Evolutionary conservation across 306 rosid genomes (phyloP).

Genomic region (Cicer yamashitae): DNA sequence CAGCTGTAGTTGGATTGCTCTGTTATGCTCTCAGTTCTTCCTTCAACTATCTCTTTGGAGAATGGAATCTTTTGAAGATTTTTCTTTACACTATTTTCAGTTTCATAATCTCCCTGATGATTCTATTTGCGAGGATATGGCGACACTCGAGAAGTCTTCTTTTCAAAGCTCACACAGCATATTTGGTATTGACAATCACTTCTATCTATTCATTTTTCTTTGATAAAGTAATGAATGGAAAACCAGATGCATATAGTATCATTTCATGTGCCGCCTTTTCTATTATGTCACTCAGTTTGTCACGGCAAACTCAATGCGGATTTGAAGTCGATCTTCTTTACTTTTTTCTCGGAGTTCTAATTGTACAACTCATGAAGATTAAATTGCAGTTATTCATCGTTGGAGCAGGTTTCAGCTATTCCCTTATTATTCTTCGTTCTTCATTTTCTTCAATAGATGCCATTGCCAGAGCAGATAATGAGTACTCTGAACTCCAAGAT

Average conservation of each 20-base stretch:
- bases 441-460: background rate
- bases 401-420: slow-evolving; percentile 20
- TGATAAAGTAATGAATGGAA: background rate
- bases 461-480: background rate
- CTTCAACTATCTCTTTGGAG: slow-evolving; percentile 26
- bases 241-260: slow-evolving; percentile 16
- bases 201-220: background rate
- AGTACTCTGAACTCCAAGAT: background rate
- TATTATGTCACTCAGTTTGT: slow-evolving; percentile 22
- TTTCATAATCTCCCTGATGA: background rate
- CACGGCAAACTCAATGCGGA: slow-evolving; percentile 18
- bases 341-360: slow-evolving; percentile 8
- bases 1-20: slow-evolving; percentile 9
- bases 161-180: background rate
- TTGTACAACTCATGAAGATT: slow-evolving; percentile 33
- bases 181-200: background rate
- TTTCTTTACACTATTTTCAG: background rate
- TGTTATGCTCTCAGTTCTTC: slow-evolving; percentile 34
- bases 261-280: slow-evolving; percentile 31
- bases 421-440: background rate
- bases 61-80: slow-evolving; percentile 23
- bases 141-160: background rate
- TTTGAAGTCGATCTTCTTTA: slow-evolving; percentile 30
- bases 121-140: background rate
- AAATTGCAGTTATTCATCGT: background rate